Evolutionary conservation across 192 early-diverging fungal genomes (phyloP), one percentile per base, ranked within the genome.

Genomic region (Lobosporangium transversale): DNA sequence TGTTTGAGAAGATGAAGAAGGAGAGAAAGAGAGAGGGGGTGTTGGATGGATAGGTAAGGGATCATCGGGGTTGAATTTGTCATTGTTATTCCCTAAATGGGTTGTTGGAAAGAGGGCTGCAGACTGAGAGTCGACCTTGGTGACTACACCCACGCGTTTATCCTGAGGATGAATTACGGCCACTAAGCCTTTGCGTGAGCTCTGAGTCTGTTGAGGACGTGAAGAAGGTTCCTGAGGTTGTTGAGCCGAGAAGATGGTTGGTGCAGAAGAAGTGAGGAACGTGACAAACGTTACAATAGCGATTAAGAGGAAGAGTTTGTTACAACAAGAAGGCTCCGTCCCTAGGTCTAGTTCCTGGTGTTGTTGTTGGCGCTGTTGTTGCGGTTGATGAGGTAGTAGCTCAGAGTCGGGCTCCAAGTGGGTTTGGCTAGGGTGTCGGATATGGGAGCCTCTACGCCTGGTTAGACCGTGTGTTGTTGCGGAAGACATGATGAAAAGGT

Each of bases 231-330:
- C 30, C n/a, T 20, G 17, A 11, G 31, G 48, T 15, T 29, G 49
- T 2, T 64, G 49, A 40, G 36, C 18, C 6, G 62, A 64, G 62
- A 64, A 51, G 27, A 64, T 5, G 20, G 35, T 53, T 14, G 62
- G 62, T 24, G 53, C 52, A 3, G 62, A 64, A 24, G 33, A 53
- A 29, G 27, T 36, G 26, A 32, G 23, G n/a, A 45, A 8, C 23
- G 29, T 23, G 62, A 64, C 21, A 29, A 64, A 64, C 27, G 53
- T 2, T 21, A 54, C 51, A n/a, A 64, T 53, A 23, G 40, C 30
- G 9, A 27, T 53, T 20, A 64, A 35, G 27, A 51, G 18, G 15
- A 53, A 0, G 27, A 49, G 21, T 20, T 62, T 62, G 47, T 14
- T 14, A 40, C 37, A 40, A 14, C 37, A 7, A 40, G 8, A 10